Conservation (phyloP, 352 stramenopile genomes). For the Albugo candida region DNA sequence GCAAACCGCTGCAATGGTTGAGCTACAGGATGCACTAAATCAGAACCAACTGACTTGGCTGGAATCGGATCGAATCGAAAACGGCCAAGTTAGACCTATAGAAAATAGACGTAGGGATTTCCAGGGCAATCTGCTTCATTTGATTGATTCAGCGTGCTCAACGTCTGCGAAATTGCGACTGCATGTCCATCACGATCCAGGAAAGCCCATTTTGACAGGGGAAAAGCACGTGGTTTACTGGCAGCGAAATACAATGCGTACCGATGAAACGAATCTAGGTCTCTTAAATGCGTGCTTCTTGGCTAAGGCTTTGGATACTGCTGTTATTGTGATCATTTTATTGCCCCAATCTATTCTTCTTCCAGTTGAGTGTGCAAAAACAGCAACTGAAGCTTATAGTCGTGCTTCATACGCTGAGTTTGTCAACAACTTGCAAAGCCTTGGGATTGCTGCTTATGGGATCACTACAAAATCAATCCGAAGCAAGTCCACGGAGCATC, state of each 20-base stretch:
- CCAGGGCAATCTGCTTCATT: neutral
- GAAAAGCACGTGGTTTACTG: conserved; percentile 37
- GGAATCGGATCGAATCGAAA: no score
- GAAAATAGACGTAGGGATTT: neutral
- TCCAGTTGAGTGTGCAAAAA: conserved; percentile 28
- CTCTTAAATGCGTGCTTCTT: conserved; percentile 28
- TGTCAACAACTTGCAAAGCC: conserved; percentile 20
- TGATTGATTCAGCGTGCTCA: neutral
- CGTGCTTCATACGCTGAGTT: conserved; percentile 27
- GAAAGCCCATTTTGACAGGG: neutral
- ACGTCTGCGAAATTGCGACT: neutral
- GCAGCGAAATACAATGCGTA: conserved; percentile 35
- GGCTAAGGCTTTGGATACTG: conserved; percentile 17
- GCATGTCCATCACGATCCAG: neutral
- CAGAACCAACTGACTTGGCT: no score
- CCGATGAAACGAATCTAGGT: conserved; percentile 40
- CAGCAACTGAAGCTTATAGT: conserved; percentile 29
- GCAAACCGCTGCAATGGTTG: no score
- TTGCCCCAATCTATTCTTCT: conserved; percentile 25
- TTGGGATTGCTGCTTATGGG: conserved; percentile 2
- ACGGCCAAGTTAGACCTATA: neutral
- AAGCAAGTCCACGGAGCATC: neutral
- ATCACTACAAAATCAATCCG: neutral
- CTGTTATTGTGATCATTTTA: conserved; percentile 25
- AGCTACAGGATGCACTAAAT: no score